Conservation (phyloP, 192 early-diverging fungal genomes). For the Entophlyctis helioformis region DNA sequence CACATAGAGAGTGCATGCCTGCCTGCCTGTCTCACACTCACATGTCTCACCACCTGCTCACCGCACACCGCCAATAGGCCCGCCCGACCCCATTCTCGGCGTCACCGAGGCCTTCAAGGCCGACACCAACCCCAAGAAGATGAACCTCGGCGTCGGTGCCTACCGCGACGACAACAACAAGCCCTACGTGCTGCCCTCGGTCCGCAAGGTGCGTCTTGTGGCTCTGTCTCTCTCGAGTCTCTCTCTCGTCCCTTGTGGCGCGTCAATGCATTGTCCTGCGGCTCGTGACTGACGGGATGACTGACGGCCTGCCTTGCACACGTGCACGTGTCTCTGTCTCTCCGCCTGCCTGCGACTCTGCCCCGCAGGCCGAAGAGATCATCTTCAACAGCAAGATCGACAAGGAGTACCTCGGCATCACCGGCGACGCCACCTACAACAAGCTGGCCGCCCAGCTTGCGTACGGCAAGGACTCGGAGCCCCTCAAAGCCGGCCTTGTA, state of each 20-base stretch:
- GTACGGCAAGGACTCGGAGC: conserved; percentile 63
- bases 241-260: no score
- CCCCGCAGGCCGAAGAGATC: conserved; percentile 61
- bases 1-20: no score
- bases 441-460: conserved; percentile 71
- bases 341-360: not conserved
- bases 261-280: not conserved
- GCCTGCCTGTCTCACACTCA: not conserved
- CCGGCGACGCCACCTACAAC: conserved; percentile 77
- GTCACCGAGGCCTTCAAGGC: conserved; percentile 93
- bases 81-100: conserved; percentile 44
- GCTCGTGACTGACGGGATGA: not conserved
- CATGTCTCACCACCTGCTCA: not conserved
- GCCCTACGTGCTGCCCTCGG: conserved; percentile 83
- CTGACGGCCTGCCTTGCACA: not conserved
- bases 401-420: conserved; percentile 97
- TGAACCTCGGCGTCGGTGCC: conserved; percentile 97
- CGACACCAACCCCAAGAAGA: conserved; percentile 81
- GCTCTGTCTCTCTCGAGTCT: no score
- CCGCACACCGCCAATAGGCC: conserved; percentile 18
- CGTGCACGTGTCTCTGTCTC: not conserved
- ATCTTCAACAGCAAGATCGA: conserved; percentile 58
- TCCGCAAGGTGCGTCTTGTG: conserved; percentile 62
- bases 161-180: conserved; percentile 84
- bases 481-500: conserved; percentile 54